Evolutionary conservation across 371 early-diverging fungal species (phyloP).

Genomic region (Mortierella sp.): DNA sequence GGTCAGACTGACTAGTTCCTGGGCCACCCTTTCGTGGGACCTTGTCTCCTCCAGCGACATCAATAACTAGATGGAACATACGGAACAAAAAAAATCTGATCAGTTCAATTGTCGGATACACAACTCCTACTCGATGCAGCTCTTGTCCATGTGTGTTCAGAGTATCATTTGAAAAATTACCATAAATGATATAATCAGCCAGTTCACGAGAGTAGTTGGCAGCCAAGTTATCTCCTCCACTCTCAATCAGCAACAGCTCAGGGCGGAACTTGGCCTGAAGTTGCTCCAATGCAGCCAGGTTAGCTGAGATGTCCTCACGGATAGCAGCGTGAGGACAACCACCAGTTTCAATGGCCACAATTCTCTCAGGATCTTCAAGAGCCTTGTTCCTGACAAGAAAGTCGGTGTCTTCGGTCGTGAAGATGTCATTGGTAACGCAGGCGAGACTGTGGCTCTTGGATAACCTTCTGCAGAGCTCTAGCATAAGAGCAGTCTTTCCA

Average conservation of each 20-base stretch:
- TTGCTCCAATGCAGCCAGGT: conserved; percentile 90
- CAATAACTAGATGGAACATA: conserved; percentile 75
- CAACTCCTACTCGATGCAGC: neutral
- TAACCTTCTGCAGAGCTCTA: conserved; percentile 87
- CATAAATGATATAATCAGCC: conserved; percentile 95
- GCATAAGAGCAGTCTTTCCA: conserved; percentile 96
- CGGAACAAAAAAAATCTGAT: neutral
- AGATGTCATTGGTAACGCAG: conserved; percentile 90
- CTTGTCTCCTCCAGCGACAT: conserved; percentile 96
- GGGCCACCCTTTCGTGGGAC: conserved; percentile 92
- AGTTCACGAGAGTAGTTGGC: conserved; percentile 90
- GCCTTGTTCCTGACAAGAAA: conserved; percentile 91
- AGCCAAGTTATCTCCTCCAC: conserved; percentile 94
- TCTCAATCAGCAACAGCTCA: conserved; percentile 89
- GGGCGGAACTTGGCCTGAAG: conserved; percentile 87
- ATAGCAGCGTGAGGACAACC: conserved; percentile 97
- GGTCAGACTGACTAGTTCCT: conserved; percentile 94
- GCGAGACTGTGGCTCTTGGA: conserved; percentile 86
- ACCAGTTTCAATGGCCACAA: conserved; percentile 92
- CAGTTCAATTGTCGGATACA: neutral
- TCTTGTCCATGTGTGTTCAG: neutral
- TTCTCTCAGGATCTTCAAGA: conserved; percentile 84
- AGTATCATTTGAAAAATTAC: conserved; percentile 13
- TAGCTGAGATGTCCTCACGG: conserved; percentile 96
- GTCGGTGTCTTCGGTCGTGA: conserved; percentile 93